Evolutionary conservation across 208 protist genomes (phyloP), one percentile per base, ranked within the genome.

Genomic region (Leishmania martiniquensis): DNA sequence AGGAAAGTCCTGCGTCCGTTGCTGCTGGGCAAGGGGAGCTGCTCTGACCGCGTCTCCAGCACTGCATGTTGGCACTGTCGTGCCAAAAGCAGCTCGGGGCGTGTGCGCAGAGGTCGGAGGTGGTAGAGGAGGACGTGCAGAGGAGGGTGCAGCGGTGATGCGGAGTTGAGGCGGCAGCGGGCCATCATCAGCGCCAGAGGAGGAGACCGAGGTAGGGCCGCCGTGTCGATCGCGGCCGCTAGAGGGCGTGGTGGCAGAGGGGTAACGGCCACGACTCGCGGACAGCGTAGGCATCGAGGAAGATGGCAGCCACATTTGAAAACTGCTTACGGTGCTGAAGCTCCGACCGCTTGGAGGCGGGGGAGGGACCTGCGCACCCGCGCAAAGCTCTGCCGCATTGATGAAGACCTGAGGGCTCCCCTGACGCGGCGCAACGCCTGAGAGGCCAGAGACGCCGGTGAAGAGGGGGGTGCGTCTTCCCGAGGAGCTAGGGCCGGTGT

Each of bases 281-380:
- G 68, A 55, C 60, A 77, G 67, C 39, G 55, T 29, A 2, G 75
- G 55, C 60, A 52, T 37, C 1, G 73, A 54, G n/a, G 80, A 63
- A 1, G 47, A 39, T 2, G 80, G 80, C 45, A 78, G 62, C 80
- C 80, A 84, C 80, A 84, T 84, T 45, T 72, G 80, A 44, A 84
- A 84, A 57, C 80, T 84, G 73, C 80, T 76, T 13, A 77, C 75
- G 9, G 80, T 84, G 44, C 75, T 84, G 45, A 20, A 52, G 62
- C 80, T 76, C 55, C 69, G 74, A 39, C 63, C 63, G 39, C 39
- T 68, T 39, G 22, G 63, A 68, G 10, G 63, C 63, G 39, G 63
- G 22, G 63, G 63, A 68, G 25, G 63, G 25, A 10, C 39, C 63
- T 45, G 63, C 63, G 17, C 63, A 4, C 63, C 63, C 47, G 17